Evolutionary conservation across 768 basidiomycete genomes (phyloP), one percentile per base, ranked within the genome.

Genomic region (Guyanaporus albipodus): DNA sequence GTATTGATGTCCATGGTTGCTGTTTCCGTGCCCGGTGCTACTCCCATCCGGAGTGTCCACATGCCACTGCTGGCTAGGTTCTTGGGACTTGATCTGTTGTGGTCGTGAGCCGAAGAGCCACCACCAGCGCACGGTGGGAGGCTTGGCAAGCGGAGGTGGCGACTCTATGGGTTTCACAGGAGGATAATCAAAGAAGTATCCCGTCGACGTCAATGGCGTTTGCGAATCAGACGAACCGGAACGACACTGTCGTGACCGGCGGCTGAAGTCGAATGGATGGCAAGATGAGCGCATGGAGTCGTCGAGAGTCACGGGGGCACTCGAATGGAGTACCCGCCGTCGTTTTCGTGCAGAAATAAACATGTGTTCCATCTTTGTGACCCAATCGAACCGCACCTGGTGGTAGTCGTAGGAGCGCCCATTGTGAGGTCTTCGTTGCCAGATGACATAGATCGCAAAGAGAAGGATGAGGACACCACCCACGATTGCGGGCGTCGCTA

Each of bases 401-500:
- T 39, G 53, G 54, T 57, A 57, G 44, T 42, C 21, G 33, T 52
- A 46, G 17, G 46, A 19, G 34, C 24, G 44, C 32, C 42, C 32
- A 17, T 34, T 44, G 18, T 46, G 36, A 1, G 45, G 38, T 35
- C 52, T 48, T 35, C 56, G 60, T 57, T 51, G 41, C 57, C 60
- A 66, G 27, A 63, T 34, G 48, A 68, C 32, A 27, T 55, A 57
- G 27, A 21, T 46, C 15, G 28, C 42, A 27, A 66, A 59, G 24
- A 59, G 6, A 1, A 61, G 36, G 21, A 67, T 36, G 14, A 72
- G 59, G 31, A 26, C 56, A 5, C 59, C 55, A 23, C 67, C 71
- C 9, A 69, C 64, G 33, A 70, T 59, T 43, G 61, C 56, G 7
- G 72, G 71, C 0, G 59, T 34, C 9, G 59, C 63, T 38, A 72